These are phyloP conservation scores for Leccinellum rugosiceps DNA, from an alignment of 768 basidiomycete species.

Conservation along the genomic window DNA sequence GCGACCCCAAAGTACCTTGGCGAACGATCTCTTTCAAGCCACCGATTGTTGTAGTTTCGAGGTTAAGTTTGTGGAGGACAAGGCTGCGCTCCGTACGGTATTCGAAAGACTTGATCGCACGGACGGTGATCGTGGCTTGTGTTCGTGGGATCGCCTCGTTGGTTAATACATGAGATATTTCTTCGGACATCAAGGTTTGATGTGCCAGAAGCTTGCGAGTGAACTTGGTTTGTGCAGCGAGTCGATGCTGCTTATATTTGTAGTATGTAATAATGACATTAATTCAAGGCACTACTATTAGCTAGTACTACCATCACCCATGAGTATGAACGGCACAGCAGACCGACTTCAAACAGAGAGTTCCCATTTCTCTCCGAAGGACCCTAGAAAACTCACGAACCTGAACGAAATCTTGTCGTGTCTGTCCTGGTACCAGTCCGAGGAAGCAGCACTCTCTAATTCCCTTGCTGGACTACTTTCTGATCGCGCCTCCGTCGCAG, in stretches of 20 bases:
- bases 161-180: slow-evolving; percentile 47
- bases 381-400: slow-evolving; percentile 47
- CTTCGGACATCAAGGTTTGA: slow-evolving; percentile 27
- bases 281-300: too few species aligned
- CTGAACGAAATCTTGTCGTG: slow-evolving; percentile 71
- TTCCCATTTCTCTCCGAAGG: slow-evolving; percentile 11
- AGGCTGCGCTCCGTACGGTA: slow-evolving; percentile 88
- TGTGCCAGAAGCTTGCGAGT: neutral
- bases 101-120: slow-evolving; percentile 93
- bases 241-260: too few species aligned
- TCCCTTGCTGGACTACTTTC: slow-evolving; percentile 71
- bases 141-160: slow-evolving; percentile 67
- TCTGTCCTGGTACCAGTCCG: slow-evolving; percentile 69
- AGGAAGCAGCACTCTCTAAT: slow-evolving; percentile 73
- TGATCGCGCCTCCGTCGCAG: slow-evolving; percentile 59
- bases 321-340: slow-evolving; percentile 9
- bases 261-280: too few species aligned
- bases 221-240: neutral
- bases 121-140: slow-evolving; percentile 81
- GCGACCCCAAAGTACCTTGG: slow-evolving; percentile 47
- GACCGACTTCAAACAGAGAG: slow-evolving; percentile 9
- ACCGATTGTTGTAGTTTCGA: slow-evolving; percentile 75
- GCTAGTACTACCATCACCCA: slow-evolving; percentile 9
- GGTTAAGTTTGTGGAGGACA: slow-evolving; percentile 78
- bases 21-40: slow-evolving; percentile 69